Conservation (phyloP, 345 rosid species). For the Geranium rotundifolium region DNA sequence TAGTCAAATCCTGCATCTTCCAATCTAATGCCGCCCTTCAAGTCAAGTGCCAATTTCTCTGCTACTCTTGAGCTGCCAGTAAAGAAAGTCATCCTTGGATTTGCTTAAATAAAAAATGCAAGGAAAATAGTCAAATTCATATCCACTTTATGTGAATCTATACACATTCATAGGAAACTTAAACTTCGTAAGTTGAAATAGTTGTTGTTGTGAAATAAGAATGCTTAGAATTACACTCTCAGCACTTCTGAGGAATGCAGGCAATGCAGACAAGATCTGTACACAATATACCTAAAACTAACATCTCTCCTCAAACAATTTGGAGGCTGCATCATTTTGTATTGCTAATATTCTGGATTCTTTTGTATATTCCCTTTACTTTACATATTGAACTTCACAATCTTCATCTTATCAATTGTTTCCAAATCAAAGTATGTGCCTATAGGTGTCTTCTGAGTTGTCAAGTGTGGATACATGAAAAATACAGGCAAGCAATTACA, state of each 20-base stretch:
- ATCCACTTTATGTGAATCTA: too few species aligned
- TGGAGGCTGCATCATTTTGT: too few species aligned
- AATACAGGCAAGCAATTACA: too few species aligned
- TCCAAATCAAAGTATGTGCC: neutral
- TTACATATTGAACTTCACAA: neutral
- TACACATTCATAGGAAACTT: neutral
- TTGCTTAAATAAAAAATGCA: constrained; percentile 37
- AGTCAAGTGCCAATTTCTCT: constrained; percentile 83
- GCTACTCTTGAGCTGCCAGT: constrained; percentile 98
- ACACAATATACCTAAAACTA: too few species aligned
- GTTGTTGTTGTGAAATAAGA: neutral
- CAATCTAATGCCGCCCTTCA: constrained; percentile 74
- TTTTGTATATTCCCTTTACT: neutral
- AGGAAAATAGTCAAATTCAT: neutral
- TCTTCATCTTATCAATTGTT: neutral
- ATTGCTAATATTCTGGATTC: too few species aligned
- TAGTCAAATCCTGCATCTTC: constrained; percentile 99
- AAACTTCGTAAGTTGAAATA: neutral
- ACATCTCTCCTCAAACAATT: too few species aligned
- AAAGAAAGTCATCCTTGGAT: constrained; percentile 92
- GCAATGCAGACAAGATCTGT: too few species aligned
- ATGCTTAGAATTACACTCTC: neutral
- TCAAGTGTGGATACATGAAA: too few species aligned
- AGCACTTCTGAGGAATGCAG: too few species aligned
- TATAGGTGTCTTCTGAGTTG: too few species aligned